These are phyloP conservation scores for Hansenula lynferdii DNA, from an alignment of 1,139 yeast species.

Conservation along the genomic window DNA sequence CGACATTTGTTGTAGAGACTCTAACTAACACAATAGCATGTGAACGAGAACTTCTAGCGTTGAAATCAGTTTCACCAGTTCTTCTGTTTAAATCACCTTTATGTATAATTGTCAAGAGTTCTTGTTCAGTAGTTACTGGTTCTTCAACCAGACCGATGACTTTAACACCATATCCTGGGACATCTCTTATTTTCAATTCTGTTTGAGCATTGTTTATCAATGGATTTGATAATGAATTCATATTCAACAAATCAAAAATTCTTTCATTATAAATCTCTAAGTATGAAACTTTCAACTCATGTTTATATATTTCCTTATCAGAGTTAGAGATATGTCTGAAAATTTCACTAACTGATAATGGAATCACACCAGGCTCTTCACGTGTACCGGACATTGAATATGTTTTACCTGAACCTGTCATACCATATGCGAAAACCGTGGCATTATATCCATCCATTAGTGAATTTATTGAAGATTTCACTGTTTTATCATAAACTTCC, in stretches of 20 bases:
- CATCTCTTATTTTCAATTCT: constrained; percentile 75
- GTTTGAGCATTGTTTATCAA: constrained; percentile 9
- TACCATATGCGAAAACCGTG: constrained; percentile 89
- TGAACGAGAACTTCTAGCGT: constrained; percentile 78
- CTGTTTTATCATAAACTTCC: constrained; percentile 58
- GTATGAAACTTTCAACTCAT: constrained; percentile 58
- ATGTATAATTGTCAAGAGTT: constrained; percentile 55
- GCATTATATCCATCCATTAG: constrained; percentile 82
- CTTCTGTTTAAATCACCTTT: constrained; percentile 72
- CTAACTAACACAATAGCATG: constrained; percentile 85
- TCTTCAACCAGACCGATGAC: constrained; percentile 74
- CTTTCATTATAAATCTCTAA: constrained; percentile 90
- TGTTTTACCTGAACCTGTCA: constrained; percentile 97
- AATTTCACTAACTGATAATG: constrained; percentile 64
- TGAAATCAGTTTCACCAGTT: constrained; percentile 87
- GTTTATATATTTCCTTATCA: constrained; percentile 26
- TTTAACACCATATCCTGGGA: constrained; percentile 63
- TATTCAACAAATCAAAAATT: constrained; percentile 61
- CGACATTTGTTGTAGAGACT: constrained; percentile 40
- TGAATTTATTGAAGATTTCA: constrained; percentile 56
- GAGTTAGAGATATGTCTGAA: constrained; percentile 42
- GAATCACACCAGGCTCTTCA: constrained; percentile 72
- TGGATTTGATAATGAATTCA: constrained; percentile 18
- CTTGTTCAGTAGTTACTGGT: constrained; percentile 48
- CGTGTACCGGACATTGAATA: constrained; percentile 80